Percentiles rank a stretch among this genome's conserved stretches.
Evolutionary conservation across 2,329 filamentous ascomycete species (phyloP).

Genomic region (Fusarium sterilihyphosum): DNA sequence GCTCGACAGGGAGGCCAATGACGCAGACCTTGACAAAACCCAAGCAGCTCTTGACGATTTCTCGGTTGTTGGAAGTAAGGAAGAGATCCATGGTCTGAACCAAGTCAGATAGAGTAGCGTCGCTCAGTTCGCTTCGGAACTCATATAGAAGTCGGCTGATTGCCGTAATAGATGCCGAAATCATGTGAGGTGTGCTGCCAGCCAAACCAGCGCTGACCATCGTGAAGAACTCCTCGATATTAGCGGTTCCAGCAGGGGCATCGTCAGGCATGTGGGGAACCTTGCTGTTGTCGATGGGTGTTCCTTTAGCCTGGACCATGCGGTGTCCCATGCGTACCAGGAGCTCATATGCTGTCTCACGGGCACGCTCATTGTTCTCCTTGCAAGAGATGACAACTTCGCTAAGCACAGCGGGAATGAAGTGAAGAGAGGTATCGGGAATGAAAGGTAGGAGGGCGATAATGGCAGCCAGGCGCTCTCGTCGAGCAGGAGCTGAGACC

Average conservation of each 20-base stretch:
- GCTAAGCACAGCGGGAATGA: constrained; percentile 89
- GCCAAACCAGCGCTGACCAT: constrained; percentile 98
- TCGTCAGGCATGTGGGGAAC: constrained; percentile 87
- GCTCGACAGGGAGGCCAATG: constrained; percentile 80
- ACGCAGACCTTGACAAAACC: constrained; percentile 98
- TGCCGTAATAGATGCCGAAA: constrained; percentile 95
- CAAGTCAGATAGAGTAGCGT: constrained; percentile 79
- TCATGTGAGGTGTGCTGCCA: constrained; percentile 94
- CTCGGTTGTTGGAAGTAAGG: constrained; percentile 93
- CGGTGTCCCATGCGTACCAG: constrained; percentile 88
- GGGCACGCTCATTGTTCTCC: constrained; percentile 95
- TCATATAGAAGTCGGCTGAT: constrained; percentile 93
- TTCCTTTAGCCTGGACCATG: constrained; percentile 73
- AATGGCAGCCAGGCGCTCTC: constrained; percentile 87
- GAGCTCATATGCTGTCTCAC: constrained; percentile 88
- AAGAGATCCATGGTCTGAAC: constrained; percentile 97
- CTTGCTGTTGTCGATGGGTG: constrained; percentile 83
- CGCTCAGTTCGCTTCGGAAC: constrained; percentile 77
- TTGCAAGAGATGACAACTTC: constrained; percentile 98
- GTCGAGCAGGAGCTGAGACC: constrained; percentile 84
- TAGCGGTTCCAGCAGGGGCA: constrained; percentile 80
- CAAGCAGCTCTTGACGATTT: constrained; percentile 93
- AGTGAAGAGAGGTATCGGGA: constrained; percentile 82
- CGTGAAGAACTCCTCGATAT: constrained; percentile 94
- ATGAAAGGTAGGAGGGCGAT: constrained; percentile 82